Conservation (phyloP, 257 asterid species). For the Sherardia arvensis region DNA sequence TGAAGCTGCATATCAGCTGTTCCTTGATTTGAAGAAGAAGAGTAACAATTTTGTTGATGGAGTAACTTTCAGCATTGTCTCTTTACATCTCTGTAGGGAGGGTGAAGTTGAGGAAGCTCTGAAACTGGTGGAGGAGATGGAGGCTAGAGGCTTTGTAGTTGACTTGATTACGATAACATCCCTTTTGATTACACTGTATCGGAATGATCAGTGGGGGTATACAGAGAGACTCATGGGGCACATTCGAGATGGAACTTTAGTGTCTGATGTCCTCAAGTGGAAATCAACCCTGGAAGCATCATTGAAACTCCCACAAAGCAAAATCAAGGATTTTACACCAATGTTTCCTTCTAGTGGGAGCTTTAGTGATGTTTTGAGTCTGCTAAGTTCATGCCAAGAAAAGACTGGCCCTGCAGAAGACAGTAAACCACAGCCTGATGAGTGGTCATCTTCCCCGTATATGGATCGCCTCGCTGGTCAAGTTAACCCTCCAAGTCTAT, state of each 20-base stretch:
- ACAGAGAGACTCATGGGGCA: slow-evolving; percentile 70
- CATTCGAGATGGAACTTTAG: slow-evolving; percentile 58
- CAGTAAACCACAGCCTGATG: slow-evolving; percentile 26
- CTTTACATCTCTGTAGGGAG: slow-evolving; percentile 62
- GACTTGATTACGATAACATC: slow-evolving; percentile 79
- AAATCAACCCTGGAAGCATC: slow-evolving; percentile 70
- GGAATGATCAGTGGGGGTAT: slow-evolving; percentile 61
- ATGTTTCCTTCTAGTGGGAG: slow-evolving; percentile 54
- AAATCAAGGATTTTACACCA: slow-evolving; percentile 48
- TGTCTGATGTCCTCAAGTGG: slow-evolving; percentile 68
- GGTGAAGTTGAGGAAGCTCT: slow-evolving; percentile 58
- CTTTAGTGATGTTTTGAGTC: slow-evolving; percentile 42
- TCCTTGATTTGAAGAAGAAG: slow-evolving; percentile 74
- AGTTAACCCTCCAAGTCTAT: slow-evolving; percentile 22
- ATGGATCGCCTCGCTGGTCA: slow-evolving; percentile 70
- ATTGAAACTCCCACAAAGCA: slow-evolving; percentile 52
- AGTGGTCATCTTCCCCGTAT: slow-evolving; percentile 93
- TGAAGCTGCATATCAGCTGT: slow-evolving; percentile 71
- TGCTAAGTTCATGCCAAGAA: slow-evolving; percentile 17
- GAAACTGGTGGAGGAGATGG: slow-evolving; percentile 86
- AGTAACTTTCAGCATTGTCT: slow-evolving; percentile 63
- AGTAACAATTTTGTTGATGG: slow-evolving; percentile 70
- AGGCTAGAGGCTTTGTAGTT: slow-evolving; percentile 66
- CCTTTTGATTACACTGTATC: slow-evolving; percentile 50
- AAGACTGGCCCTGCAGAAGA: slow-evolving; percentile 16